Conservation (phyloP, 2,329 filamentous ascomycete genomes). For the Parascedosporium putredinis region DNA sequence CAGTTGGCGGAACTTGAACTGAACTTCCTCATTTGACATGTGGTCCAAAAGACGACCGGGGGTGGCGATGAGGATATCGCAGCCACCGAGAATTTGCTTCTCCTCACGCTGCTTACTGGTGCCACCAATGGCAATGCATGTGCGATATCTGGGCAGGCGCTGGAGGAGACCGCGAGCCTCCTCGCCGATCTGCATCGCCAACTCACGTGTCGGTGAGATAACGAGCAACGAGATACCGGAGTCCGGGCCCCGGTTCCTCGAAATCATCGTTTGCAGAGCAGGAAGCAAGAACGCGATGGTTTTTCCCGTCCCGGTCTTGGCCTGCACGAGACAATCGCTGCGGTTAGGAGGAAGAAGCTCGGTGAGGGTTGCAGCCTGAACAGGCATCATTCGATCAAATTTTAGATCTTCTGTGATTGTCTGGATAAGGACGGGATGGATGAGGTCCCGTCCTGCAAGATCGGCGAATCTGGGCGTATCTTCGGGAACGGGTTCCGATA, state of each 20-base stretch:
- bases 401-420: constrained; percentile 37
- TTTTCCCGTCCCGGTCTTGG: constrained; percentile 81
- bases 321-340: constrained; percentile 59
- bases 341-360: constrained; percentile 34
- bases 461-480: constrained; percentile 37
- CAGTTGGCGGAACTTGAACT: constrained; percentile 55
- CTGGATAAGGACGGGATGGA: constrained; percentile 35
- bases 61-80: constrained; percentile 71
- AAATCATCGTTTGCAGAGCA: constrained; percentile 67
- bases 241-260: constrained; percentile 20
- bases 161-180: constrained; percentile 64
- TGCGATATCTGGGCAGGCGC: constrained; percentile 64
- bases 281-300: constrained; percentile 76
- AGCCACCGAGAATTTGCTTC: constrained; percentile 58
- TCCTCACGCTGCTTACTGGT: constrained; percentile 65
- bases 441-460: constrained; percentile 27
- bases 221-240: constrained; percentile 49
- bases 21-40: constrained; percentile 59
- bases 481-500: constrained; percentile 26
- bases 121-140: constrained; percentile 71
- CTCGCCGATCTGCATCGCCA: constrained; percentile 58
- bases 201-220: constrained; percentile 60
- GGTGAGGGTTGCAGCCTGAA: constrained; percentile 41
- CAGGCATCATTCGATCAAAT: constrained; percentile 43
- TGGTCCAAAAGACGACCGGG: constrained; percentile 73